These are phyloP conservation scores for Chernovozyma aurita DNA, from an alignment of 1,139 yeast genomes.

Conservation along the genomic window DNA sequence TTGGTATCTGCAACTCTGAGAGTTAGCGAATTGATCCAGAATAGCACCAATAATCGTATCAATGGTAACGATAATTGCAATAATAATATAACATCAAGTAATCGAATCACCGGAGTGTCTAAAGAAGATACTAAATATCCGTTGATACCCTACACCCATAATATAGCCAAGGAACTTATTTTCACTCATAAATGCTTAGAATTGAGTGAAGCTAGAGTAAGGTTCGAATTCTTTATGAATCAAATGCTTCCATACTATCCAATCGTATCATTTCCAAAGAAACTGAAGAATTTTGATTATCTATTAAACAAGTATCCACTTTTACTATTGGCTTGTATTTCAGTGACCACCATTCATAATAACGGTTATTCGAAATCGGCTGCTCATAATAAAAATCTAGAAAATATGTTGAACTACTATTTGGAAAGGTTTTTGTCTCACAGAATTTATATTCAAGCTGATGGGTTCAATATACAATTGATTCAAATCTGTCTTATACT, in stretches of 20 bases:
- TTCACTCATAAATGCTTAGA: conserved; percentile 16
- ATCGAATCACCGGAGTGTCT: neutral
- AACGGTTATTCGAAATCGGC: conserved; percentile 17
- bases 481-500: conserved; percentile 42
- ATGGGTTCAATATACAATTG: conserved; percentile 37
- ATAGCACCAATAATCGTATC: neutral
- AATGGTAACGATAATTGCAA: neutral
- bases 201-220: conserved; percentile 23
- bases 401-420: conserved; percentile 39
- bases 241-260: conserved; percentile 47
- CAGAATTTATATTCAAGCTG: conserved; percentile 37
- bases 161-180: conserved; percentile 39
- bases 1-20: conserved; percentile 1
- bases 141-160: conserved; percentile 11
- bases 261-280: conserved; percentile 35
- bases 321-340: conserved; percentile 41
- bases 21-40: conserved; percentile 1
- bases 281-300: conserved; percentile 32
- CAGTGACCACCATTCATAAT: conserved; percentile 46
- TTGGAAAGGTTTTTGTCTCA: conserved; percentile 44
- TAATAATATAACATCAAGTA: neutral
- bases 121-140: conserved; percentile 5
- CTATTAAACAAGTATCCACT: conserved; percentile 40
- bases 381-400: conserved; percentile 22
- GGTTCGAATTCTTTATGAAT: conserved; percentile 32